Evolutionary conservation across 768 basidiomycete genomes (phyloP).

Genomic region (Artomyces pyxidatus): DNA sequence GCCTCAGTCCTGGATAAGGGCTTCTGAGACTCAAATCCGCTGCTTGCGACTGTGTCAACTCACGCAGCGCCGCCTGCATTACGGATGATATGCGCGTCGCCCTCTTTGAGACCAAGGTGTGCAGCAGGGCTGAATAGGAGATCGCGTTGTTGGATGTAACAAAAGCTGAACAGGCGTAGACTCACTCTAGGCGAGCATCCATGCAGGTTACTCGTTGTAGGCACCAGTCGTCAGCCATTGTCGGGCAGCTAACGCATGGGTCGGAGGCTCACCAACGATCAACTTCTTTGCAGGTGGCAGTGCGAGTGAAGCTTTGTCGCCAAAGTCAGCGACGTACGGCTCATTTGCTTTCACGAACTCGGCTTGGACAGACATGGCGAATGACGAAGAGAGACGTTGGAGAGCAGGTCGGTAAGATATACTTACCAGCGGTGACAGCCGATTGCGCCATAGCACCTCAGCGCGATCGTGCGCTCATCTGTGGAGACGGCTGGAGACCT

Average conservation of each 20-base stretch:
- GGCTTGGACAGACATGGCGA: constrained; percentile 14
- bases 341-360: constrained; percentile 35
- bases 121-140: constrained; percentile 37
- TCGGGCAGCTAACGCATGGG: constrained; percentile 1
- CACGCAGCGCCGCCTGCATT: constrained; percentile 67
- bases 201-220: constrained; percentile 53
- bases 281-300: constrained; percentile 36
- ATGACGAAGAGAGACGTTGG: background rate
- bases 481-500: no score
- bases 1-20: constrained; percentile 43
- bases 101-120: constrained; percentile 53
- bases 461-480: no score
- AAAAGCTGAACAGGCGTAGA: background rate
- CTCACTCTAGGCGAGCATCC: constrained; percentile 66
- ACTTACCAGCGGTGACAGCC: no score
- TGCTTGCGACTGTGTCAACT: constrained; percentile 17
- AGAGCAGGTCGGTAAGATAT: background rate
- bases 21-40: no score
- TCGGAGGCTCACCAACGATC: constrained; percentile 26
- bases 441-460: background rate
- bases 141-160: background rate
- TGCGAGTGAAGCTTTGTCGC: constrained; percentile 32
- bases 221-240: background rate
- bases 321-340: constrained; percentile 38
- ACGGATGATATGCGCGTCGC: constrained; percentile 65